Evolutionary conservation across 169 alveolate species (phyloP), one percentile per base, ranked within the genome.

Genomic region (Perkinsus chesapeaki): DNA sequence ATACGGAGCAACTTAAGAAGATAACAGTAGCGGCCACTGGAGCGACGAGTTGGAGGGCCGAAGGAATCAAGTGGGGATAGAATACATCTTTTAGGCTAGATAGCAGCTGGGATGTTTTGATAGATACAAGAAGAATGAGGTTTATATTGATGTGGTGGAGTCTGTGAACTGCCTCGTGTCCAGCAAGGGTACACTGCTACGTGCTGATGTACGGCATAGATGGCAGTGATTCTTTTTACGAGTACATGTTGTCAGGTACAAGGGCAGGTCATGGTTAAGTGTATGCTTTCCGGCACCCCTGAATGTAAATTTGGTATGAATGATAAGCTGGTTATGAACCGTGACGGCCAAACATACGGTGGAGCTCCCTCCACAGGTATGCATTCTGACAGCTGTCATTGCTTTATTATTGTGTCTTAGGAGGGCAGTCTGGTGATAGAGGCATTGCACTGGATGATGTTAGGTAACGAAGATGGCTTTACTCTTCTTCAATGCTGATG

Each of bases 11-110:
- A 93, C 95, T 97, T 73, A 96, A 96, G 94, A 95, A 96, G 94
- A 96, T 97, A n/a, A 96, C 98, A 19, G 96, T 97, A 38, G 97
- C 97, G 95, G 98, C 98, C 36, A 98, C 99, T 0, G 98, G 99
- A 20, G 97, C 97, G 43, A 95, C 96, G 38, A 95, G 98, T 39
- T 98, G 99, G 99, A 95, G 99, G 94, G 96, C 98, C 23, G 98
- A 97, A 7, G 98, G 98, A 27, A 96, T 98, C 38, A 92, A 94
- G 73, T 36, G 39, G 27, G n/a, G 0, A 5, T n/a, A n/a, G n/a
- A n/a, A n/a, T n/a, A n/a, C n/a, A n/a, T n/a, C n/a, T n/a, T n/a
- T n/a, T n/a, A n/a, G n/a, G n/a, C n/a, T n/a, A n/a, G n/a, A n/a
- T n/a, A n/a, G n/a, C n/a, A n/a, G n/a, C n/a, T n/a, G n/a, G n/a